phyloP scores from a whole-genome alignment of 495 filamentous ascomycete genomes.

The Lasiosphaeria miniovina region DNA sequence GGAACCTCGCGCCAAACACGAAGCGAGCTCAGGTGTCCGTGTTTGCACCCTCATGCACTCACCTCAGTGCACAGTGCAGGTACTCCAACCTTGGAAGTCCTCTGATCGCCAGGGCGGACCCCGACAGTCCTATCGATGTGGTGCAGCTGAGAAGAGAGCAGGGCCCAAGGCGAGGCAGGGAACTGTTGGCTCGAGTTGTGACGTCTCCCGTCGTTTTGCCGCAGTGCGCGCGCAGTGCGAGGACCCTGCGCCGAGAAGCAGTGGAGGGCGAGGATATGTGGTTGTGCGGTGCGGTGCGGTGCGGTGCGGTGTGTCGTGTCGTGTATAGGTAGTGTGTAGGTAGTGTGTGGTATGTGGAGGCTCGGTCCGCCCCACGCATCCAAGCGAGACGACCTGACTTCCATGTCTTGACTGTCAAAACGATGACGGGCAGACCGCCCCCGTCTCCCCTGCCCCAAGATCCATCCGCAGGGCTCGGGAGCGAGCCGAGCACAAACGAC shows the following conservation, averaged over 20 bases:
- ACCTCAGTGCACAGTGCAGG: constrained; percentile 9
- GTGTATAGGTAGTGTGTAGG: not conserved
- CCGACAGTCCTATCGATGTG: constrained; percentile 1
- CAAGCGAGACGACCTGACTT: constrained; percentile 1
- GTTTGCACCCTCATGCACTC: constrained; percentile 15
- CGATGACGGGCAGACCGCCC: constrained; percentile 15
- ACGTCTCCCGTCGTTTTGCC: constrained; percentile 8
- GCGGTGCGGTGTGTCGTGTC: no score
- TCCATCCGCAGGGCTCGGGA: constrained; percentile 8
- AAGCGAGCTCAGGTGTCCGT: constrained; percentile 7
- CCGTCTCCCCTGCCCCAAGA: not conserved
- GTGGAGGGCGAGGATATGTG: no score
- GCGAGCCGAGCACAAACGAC: constrained; percentile 2
- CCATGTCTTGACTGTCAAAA: constrained; percentile 19
- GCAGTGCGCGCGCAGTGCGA: not conserved
- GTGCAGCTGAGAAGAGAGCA: constrained; percentile 2
- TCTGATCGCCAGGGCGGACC: constrained; percentile 1
- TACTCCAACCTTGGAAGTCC: not conserved
- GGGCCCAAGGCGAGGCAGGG: not conserved
- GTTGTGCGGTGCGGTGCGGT: no score
- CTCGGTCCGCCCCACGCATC: constrained; percentile 2
- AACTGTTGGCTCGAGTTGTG: constrained; percentile 24
- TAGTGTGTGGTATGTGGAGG: not conserved
- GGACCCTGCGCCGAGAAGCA: not conserved
- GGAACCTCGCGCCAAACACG: constrained; percentile 16